Evolutionary conservation across 129 eudicot species (phyloP).

Genomic region (Smallanthus sonchifolius): DNA sequence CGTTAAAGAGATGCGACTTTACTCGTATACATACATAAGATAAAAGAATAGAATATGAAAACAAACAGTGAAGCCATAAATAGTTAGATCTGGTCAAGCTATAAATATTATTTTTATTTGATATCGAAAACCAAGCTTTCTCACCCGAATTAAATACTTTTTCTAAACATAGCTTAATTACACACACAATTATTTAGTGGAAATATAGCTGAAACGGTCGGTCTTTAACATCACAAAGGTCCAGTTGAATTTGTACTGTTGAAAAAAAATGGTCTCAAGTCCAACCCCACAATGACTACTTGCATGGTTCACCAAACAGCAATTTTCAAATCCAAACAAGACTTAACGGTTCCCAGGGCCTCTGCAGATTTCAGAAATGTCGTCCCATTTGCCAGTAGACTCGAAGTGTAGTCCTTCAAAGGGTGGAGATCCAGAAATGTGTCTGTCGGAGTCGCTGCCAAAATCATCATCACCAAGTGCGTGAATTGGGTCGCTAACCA

Average conservation of each 20-base stretch:
- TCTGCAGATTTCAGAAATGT: conserved; percentile 23
- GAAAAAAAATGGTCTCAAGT: conserved; percentile 5
- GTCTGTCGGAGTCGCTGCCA: conserved; percentile 28
- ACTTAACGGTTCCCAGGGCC: conserved; percentile 14
- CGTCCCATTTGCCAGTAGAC: conserved; percentile 29
- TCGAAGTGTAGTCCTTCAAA: conserved; percentile 19
- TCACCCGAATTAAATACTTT: no score
- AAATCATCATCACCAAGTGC: conserved; percentile 47
- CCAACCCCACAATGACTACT: conserved; percentile 9
- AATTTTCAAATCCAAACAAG: conserved; percentile 8
- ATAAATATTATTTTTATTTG: no score
- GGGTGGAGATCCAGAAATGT: conserved; percentile 19
- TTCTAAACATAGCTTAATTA: no score
- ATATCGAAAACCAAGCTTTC: no score
- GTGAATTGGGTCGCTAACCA: conserved; percentile 46
- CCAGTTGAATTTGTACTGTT: conserved; percentile 13
- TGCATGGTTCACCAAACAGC: conserved; percentile 24
- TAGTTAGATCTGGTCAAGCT: no score
- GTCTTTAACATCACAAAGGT: conserved; percentile 22
- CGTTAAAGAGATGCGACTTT: no score
- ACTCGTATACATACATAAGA: no score
- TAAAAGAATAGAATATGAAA: no score
- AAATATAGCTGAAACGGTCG: conserved; percentile 15
- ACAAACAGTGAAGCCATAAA: no score
- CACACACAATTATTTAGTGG: no score